Base-by-base conservation (phyloP, 2,329 filamentous ascomycete species). In the Madurella mycetomatis region DNA sequence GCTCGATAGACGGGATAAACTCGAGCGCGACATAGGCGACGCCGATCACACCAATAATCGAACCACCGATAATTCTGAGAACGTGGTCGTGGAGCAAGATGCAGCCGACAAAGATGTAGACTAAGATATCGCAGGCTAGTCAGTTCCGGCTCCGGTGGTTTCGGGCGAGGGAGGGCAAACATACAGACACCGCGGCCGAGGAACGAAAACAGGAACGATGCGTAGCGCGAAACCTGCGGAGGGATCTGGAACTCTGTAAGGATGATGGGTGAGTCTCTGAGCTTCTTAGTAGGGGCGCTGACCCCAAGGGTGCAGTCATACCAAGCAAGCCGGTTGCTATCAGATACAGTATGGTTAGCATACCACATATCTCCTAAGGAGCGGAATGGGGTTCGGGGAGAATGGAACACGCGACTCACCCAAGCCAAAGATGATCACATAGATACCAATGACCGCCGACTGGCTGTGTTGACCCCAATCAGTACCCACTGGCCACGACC, bases 121-220 rank as follows among this genome's bases (percentile, higher is more conserved):
- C 92, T 96, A 17, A 25, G 25, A 37, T 16, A 44, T 37, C 45
- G 44, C 34, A 37, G 15, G 2, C 34, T 9, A 5, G 40, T 57
- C 31, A 57, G 40, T 42, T 34, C 15, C 32, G 25, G 12, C 39
- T 30, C 25, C 2, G 31, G 2, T 9, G 25, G 17, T 12, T n/a
- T 16, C 39, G 18, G 39, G 34, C 13, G 11, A 25, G 1, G 15
- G 11, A 40, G 50, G 34, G 48, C 31, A 39, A 15, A 85, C 90
- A 75, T 84, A 96, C 92, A 97, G 70, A 90, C 80, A 73, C 94
- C 94, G 69, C 94, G 91, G 58, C 94, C 94, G 64, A 97, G 76
- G 80, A 99, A 97, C 54, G 90, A 95, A 79, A 97, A 97, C 73
- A 97, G 86, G 79, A 99, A 99, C 11, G 90, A 95, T 51, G 91